Percentiles rank a stretch among this genome's conserved stretches.
phyloP scores from a whole-genome alignment of 2,329 filamentous ascomycete genomes.

The Exophiala bonariae region DNA sequence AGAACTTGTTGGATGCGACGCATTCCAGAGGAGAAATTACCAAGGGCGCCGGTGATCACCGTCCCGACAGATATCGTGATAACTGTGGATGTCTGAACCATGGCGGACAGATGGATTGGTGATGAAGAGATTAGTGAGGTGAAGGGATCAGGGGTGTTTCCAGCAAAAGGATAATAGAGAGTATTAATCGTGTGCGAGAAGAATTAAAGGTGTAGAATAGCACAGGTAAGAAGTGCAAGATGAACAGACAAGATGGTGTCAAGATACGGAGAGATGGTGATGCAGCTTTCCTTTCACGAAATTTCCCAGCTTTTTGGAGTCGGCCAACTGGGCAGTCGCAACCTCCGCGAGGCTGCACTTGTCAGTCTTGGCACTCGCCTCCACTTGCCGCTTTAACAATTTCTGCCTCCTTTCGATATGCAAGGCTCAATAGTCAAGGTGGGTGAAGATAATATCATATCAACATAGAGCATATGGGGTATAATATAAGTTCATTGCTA shows the following conservation, averaged over 20 bases:
- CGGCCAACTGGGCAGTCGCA: too few relatives aligned
- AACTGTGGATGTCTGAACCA: constrained; percentile 57
- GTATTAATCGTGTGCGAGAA: too few relatives aligned
- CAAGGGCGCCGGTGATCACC: constrained; percentile 57
- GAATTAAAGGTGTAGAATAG: neutral
- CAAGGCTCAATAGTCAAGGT: too few relatives aligned
- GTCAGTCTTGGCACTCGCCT: neutral
- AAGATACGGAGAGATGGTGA: neutral
- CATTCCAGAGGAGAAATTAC: constrained; percentile 35
- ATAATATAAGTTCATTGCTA: too few relatives aligned
- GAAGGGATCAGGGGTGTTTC: neutral
- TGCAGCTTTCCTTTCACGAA: constrained; percentile 1
- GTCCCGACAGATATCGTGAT: constrained; percentile 60
- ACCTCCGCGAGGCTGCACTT: too few relatives aligned
- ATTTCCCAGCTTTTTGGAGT: neutral
- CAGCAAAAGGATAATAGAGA: too few relatives aligned
- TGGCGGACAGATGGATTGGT: constrained; percentile 29
- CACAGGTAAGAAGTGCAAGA: neutral
- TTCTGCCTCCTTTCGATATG: too few relatives aligned
- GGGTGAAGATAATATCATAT: too few relatives aligned
- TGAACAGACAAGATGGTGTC: neutral
- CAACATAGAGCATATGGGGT: too few relatives aligned
- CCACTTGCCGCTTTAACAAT: neutral
- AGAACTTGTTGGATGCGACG: neutral
- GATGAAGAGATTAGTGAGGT: too few relatives aligned